These are phyloP conservation scores for Lumnitzera racemosa DNA, from an alignment of 345 rosid species.

Conservation along the genomic window DNA sequence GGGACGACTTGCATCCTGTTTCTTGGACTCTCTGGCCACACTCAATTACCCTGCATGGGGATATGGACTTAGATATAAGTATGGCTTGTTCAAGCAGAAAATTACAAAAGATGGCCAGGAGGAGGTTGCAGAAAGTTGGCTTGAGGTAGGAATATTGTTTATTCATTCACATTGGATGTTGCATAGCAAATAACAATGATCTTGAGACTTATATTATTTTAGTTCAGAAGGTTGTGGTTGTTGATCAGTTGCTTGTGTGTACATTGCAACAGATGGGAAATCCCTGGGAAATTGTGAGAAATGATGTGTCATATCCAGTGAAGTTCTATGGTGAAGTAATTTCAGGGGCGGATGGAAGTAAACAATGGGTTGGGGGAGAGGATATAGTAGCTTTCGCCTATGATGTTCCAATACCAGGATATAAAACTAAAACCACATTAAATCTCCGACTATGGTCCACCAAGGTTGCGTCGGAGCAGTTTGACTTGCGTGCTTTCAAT, in stretches of 20 bases:
- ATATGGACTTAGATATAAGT: slow-evolving; percentile 42
- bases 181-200: not conserved
- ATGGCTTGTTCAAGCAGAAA: slow-evolving; percentile 44
- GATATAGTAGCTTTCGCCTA: slow-evolving; percentile 29
- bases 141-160: slow-evolving; percentile 25
- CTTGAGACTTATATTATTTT: not conserved
- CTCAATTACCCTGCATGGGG: slow-evolving; percentile 51
- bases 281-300: slow-evolving; percentile 49
- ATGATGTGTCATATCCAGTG: slow-evolving; percentile 37
- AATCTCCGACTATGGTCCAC: slow-evolving; percentile 53
- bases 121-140: slow-evolving; percentile 54
- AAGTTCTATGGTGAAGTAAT: slow-evolving; percentile 38
- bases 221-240: not conserved
- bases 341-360: slow-evolving; percentile 30
- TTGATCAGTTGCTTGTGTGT: not conserved
- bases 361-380: slow-evolving; percentile 44
- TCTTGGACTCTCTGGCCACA: slow-evolving; percentile 45
- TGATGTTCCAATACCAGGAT: slow-evolving; percentile 47
- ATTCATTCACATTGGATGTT: not conserved
- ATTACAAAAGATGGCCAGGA: slow-evolving; percentile 47
- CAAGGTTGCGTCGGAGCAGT: slow-evolving; percentile 28
- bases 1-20: slow-evolving; percentile 46
- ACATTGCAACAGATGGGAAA: slow-evolving; percentile 33
- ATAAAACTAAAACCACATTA: slow-evolving; percentile 38
- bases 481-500: slow-evolving; percentile 33